Percentiles rank a stretch among this genome's conserved stretches.
phyloP scores from a whole-genome alignment of 352 stramenopile genomes.

The Phytopythium litorale region DNA sequence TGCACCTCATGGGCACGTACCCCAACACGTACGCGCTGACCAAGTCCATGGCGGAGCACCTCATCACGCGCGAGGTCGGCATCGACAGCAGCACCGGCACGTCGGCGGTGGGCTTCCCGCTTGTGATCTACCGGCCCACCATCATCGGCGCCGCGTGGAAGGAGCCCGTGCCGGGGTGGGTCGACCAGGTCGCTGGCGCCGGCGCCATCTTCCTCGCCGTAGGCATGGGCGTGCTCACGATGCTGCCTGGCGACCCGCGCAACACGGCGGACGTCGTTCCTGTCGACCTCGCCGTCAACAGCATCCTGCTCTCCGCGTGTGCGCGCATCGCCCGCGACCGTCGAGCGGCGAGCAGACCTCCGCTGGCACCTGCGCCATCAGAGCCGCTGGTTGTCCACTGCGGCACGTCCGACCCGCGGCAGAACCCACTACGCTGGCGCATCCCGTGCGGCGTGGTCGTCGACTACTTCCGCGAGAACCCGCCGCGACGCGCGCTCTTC shows the following conservation, averaged over 20 bases:
- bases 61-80: constrained; percentile 47
- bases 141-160: constrained; percentile 88
- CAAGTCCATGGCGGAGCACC: constrained; percentile 86
- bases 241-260: constrained; percentile 71
- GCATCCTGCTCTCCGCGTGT: constrained; percentile 53
- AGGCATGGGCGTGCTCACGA: constrained; percentile 75
- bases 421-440: constrained; percentile 80
- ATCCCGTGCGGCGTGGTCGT: constrained; percentile 54
- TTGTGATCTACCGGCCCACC: constrained; percentile 79
- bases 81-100: constrained; percentile 8
- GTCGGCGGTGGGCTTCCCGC: constrained; percentile 25
- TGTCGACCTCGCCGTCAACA: constrained; percentile 79
- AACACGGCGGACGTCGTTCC: constrained; percentile 84
- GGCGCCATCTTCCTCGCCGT: constrained; percentile 78
- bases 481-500: constrained; percentile 43
- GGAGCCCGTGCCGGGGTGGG: constrained; percentile 79
- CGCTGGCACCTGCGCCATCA: constrained; percentile 5
- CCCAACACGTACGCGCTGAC: constrained; percentile 89
- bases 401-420: constrained; percentile 67
- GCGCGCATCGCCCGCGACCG: constrained; percentile 19
- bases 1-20: constrained; percentile 85
- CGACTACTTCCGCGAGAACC: constrained; percentile 74
- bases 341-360: background rate
- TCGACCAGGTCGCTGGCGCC: constrained; percentile 74
- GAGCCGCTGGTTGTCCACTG: constrained; percentile 66